phyloP scores from a whole-genome alignment of 495 filamentous ascomycete genomes.

The Delitschia confertaspora region DNA sequence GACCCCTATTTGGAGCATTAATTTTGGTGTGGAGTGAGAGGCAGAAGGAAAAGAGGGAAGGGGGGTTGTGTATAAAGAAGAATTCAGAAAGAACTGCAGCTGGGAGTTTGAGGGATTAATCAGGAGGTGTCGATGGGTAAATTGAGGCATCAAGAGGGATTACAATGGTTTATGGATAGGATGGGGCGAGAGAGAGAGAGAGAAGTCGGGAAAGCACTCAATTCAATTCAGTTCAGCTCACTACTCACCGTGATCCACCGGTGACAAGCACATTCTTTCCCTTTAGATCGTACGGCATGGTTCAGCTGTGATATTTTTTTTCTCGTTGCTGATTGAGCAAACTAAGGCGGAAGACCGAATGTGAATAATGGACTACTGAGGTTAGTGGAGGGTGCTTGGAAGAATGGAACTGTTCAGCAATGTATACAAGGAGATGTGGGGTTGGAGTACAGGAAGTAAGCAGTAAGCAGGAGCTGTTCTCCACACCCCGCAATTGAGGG shows the following conservation, averaged over 20 bases:
- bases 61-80: not conserved
- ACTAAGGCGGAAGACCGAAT: not conserved
- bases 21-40: not conserved
- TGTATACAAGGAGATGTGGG: too few relatives aligned
- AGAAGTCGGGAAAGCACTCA: constrained; percentile 1
- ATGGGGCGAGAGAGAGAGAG: not conserved
- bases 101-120: too few relatives aligned
- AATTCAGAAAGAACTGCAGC: not conserved
- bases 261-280: constrained; percentile 59
- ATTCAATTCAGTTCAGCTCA: not conserved
- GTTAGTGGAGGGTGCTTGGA: too few relatives aligned
- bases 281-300: constrained; percentile 54
- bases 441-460: too few relatives aligned
- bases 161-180: not conserved
- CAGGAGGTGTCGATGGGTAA: not conserved
- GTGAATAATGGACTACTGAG: not conserved
- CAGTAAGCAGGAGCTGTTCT: too few relatives aligned
- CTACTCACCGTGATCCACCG: constrained; percentile 53
- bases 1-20: constrained; percentile 41
- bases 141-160: not conserved
- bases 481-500: too few relatives aligned
- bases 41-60: not conserved
- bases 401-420: too few relatives aligned
- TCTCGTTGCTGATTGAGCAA: too few relatives aligned
- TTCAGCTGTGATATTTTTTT: too few relatives aligned